phyloP scores from a whole-genome alignment of 2,329 filamentous ascomycete genomes.

The Colletotrichum sp. region DNA sequence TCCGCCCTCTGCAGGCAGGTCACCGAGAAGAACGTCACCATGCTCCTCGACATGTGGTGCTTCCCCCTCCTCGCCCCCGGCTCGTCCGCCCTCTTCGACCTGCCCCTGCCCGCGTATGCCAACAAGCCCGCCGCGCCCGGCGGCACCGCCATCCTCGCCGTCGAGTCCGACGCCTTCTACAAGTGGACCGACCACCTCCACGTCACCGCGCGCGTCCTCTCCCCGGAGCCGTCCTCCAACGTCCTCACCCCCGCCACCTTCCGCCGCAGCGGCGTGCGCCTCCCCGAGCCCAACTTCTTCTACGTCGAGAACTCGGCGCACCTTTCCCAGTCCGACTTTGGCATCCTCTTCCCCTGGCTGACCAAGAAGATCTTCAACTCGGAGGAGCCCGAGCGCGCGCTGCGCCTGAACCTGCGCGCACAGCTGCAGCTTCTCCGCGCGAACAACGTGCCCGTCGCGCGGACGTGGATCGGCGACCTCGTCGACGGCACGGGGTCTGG shows the following conservation, averaged over 20 bases:
- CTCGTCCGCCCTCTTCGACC: conserved; percentile 69
- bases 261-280: conserved; percentile 43
- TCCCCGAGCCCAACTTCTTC: conserved; percentile 70
- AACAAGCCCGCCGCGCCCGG: conserved; percentile 53
- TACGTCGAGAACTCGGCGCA: conserved; percentile 78
- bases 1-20: conserved; percentile 69
- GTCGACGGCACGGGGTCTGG: conserved; percentile 49
- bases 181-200: conserved; percentile 78
- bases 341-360: conserved; percentile 78
- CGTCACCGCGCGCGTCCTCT: conserved; percentile 69
- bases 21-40: conserved; percentile 67
- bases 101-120: conserved; percentile 75
- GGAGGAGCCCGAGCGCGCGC: conserved; percentile 59
- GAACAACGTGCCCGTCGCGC: conserved; percentile 52
- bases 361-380: conserved; percentile 63
- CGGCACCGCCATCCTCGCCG: conserved; percentile 66
- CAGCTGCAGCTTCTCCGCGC: conserved; percentile 55
- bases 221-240: conserved; percentile 53
- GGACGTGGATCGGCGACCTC: conserved; percentile 55
- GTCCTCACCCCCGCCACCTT: conserved; percentile 46
- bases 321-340: conserved; percentile 84
- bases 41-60: conserved; percentile 83
- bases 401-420: conserved; percentile 57
- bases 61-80: conserved; percentile 70
- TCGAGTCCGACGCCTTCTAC: conserved; percentile 79